These are phyloP conservation scores for Apiotrichum brassicae DNA, from an alignment of 1,284 basidiomycete genomes.

Conservation along the genomic window DNA sequence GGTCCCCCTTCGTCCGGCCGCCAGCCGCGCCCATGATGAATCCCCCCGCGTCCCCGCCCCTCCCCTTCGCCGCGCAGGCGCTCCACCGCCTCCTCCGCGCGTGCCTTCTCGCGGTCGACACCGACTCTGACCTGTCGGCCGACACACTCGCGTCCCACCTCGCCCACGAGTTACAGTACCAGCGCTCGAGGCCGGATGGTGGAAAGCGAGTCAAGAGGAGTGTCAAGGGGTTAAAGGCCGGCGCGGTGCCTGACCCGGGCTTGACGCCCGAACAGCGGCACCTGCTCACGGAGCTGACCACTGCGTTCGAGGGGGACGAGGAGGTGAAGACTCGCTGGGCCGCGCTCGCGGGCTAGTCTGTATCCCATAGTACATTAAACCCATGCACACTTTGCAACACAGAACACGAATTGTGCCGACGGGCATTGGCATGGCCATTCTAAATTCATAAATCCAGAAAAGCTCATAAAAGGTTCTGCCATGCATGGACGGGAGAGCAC, in stretches of 20 bases:
- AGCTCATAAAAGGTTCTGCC: no score
- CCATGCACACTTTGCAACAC: no score
- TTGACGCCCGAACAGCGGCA: conserved; percentile 8
- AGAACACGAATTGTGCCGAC: no score
- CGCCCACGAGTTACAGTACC: conserved; percentile 24
- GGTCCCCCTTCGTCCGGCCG: conserved; percentile 10
- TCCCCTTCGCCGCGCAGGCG: conserved; percentile 8
- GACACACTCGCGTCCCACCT: conserved; percentile 15
- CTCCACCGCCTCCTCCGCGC: conserved; percentile 10
- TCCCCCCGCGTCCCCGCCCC: conserved; percentile 5
- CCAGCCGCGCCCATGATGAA: neutral
- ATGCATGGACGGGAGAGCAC: no score
- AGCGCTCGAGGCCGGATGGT: conserved; percentile 6
- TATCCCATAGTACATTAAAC: neutral
- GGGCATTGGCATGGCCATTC: no score
- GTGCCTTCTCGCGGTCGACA: conserved; percentile 2
- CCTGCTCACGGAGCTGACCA: conserved; percentile 13
- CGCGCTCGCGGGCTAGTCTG: neutral
- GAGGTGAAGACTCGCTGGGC: conserved; percentile 14
- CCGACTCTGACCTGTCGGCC: conserved; percentile 4
- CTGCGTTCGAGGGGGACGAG: conserved; percentile 21
- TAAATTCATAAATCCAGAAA: no score
- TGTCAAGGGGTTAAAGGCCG: neutral
- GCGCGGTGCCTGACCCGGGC: neutral
- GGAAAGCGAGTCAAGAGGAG: neutral